Evolutionary conservation across 2,329 filamentous ascomycete species (phyloP).

Genomic region (Sporothrix dimorphospora): DNA sequence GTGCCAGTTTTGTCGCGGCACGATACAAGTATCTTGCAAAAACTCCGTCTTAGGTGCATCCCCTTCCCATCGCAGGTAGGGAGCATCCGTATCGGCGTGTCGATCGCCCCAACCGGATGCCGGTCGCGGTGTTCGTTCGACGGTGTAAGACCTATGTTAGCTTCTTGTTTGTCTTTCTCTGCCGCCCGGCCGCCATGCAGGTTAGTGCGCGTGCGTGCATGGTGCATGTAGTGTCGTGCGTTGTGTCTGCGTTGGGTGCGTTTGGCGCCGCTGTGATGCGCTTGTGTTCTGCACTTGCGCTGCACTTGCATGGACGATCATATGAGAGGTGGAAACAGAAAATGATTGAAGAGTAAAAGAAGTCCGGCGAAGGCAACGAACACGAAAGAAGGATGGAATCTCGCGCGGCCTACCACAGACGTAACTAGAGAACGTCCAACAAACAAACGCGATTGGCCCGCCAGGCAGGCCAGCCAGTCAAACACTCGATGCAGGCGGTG

Average conservation of each 20-base stretch:
- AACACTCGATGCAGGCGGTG: background rate
- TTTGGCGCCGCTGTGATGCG: background rate
- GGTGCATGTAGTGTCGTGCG: background rate
- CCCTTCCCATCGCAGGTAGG: background rate
- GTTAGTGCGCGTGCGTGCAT: slow-evolving; percentile 4
- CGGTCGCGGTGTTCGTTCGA: background rate
- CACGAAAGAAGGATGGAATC: background rate
- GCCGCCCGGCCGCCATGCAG: background rate
- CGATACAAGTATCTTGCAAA: background rate
- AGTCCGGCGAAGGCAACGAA: background rate
- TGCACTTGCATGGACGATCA: background rate
- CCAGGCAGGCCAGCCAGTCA: background rate
- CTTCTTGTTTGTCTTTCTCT: background rate
- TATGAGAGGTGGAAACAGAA: background rate
- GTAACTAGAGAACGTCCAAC: background rate
- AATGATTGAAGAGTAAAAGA: background rate
- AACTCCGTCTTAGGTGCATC: background rate
- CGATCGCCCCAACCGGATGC: background rate
- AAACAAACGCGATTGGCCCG: background rate
- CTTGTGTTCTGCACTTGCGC: background rate
- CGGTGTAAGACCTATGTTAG: background rate
- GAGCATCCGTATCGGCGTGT: slow-evolving; percentile 7
- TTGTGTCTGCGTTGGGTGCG: background rate
- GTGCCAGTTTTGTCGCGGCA: background rate
- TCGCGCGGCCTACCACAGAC: background rate